A percentile compares a stretch with the other conserved stretches of the same genome.
phyloP scores from a whole-genome alignment of 2,329 filamentous ascomycete genomes.

The Penicillium thymicola region DNA sequence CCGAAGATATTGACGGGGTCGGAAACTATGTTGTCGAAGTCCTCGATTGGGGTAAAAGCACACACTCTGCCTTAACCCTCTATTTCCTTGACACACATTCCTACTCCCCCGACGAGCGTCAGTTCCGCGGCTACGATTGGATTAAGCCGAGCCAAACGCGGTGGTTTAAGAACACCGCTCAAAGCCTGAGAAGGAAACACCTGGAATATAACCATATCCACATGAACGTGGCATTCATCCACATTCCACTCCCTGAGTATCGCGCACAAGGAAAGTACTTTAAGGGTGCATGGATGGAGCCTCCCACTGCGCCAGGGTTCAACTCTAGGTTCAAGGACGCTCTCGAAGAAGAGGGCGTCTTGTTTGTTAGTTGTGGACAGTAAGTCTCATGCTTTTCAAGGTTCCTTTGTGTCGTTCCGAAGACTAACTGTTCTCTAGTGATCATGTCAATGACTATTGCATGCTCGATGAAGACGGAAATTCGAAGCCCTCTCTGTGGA shows the following conservation, averaged over 20 bases:
- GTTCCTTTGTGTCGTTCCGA: not conserved
- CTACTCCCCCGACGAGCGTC: constrained; percentile 83
- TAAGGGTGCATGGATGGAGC: constrained; percentile 74
- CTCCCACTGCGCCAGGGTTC: constrained; percentile 79
- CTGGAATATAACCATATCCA: constrained; percentile 85
- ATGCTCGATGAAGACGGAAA: constrained; percentile 60
- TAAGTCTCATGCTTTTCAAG: constrained; percentile 47
- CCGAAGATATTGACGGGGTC: constrained; percentile 79
- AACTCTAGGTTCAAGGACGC: constrained; percentile 94
- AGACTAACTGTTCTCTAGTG: constrained; percentile 49
- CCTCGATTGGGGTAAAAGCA: constrained; percentile 70
- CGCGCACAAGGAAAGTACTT: constrained; percentile 56
- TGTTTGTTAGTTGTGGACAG: constrained; percentile 90
- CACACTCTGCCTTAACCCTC: constrained; percentile 88
- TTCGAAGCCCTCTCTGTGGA: constrained; percentile 75
- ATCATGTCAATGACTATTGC: constrained; percentile 97
- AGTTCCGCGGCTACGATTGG: constrained; percentile 95
- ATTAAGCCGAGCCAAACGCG: constrained; percentile 89
- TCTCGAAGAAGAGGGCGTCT: constrained; percentile 77
- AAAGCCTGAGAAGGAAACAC: constrained; percentile 71
- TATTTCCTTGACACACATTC: constrained; percentile 92
- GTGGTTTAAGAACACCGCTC: constrained; percentile 83
- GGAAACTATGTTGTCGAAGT: constrained; percentile 96
- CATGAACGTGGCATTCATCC: constrained; percentile 94
- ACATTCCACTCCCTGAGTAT: constrained; percentile 94